Percentiles rank a stretch among this genome's conserved stretches.
Conservation (phyloP, 192 early-diverging fungal species). For the Backusella circina region DNA sequence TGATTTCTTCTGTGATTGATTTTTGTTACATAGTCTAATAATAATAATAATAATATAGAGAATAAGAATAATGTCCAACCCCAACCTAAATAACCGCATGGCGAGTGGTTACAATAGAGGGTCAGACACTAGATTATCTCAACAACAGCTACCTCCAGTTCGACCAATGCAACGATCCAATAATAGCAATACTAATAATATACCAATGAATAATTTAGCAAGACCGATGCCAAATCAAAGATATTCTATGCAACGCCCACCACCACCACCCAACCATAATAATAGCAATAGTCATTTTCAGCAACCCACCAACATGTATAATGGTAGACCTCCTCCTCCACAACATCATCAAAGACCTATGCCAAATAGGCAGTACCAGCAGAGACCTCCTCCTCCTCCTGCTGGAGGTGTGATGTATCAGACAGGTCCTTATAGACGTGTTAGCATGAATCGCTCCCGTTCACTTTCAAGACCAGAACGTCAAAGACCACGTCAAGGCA, state of each 20-base stretch:
- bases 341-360: neutral
- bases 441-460: conserved; percentile 28
- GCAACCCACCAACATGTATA: neutral
- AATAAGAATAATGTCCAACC: conserved; percentile 6
- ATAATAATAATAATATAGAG: neutral
- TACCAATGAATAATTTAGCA: neutral
- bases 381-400: conserved; percentile 7
- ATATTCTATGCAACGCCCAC: conserved; percentile 4
- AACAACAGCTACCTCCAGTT: neutral
- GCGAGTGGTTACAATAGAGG: conserved; percentile 1
- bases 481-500: conserved; percentile 42
- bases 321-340: neutral
- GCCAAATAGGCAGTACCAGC: neutral
- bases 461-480: conserved; percentile 50
- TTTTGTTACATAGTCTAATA: neutral
- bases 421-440: conserved; percentile 14
- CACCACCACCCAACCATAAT: neutral
- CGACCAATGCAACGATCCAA: neutral
- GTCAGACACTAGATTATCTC: neutral
- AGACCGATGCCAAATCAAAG: neutral
- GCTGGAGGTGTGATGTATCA: neutral
- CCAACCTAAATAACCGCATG: neutral
- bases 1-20: neutral
- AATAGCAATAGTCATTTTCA: neutral
- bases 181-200: neutral